These are phyloP conservation scores for Pugionium cornutum DNA, from an alignment of 345 rosid species.

Conservation along the genomic window DNA sequence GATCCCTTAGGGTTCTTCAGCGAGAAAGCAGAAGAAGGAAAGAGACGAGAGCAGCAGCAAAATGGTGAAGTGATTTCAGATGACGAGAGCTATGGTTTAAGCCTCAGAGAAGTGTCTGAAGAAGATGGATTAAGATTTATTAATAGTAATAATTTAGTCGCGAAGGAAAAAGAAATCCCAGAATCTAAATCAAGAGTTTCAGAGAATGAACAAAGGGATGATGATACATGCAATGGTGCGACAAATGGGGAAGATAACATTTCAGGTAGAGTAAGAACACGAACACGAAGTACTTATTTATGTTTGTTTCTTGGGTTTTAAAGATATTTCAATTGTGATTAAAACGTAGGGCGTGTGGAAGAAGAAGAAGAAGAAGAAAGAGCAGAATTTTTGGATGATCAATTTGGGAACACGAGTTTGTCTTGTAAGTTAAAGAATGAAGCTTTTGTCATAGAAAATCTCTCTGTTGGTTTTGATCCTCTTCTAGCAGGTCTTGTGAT, in stretches of 20 bases:
- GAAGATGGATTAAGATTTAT: conserved; percentile 59
- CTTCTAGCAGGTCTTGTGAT: conserved; percentile 26
- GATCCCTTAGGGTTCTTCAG: conserved; percentile 32
- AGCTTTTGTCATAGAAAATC: conserved; percentile 16
- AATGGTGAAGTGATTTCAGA: conserved; percentile 66
- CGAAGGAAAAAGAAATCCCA: conserved; percentile 43
- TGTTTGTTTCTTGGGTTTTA: neutral
- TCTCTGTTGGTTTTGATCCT: conserved; percentile 27
- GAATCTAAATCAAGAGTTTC: conserved; percentile 37
- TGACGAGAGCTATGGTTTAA: conserved; percentile 53
- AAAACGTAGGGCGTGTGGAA: conserved; percentile 28
- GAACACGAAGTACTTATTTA: neutral
- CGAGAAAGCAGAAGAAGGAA: conserved; percentile 38
- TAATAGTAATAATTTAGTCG: conserved; percentile 38
- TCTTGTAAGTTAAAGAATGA: conserved; percentile 9
- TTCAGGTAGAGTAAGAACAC: conserved; percentile 27
- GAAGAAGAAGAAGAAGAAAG: conserved; percentile 27
- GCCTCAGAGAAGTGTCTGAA: conserved; percentile 56
- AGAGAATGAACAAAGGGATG: conserved; percentile 36
- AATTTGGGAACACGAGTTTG: conserved; percentile 1
- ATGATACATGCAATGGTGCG: conserved; percentile 24
- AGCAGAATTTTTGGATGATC: conserved; percentile 25
- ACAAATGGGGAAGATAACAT: neutral
- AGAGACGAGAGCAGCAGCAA: conserved; percentile 36
- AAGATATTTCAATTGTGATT: neutral